Evolutionary conservation across 805 yeast genomes (phyloP), one percentile per base, ranked within the genome.

Genomic region (Grigorovia jiainica): DNA sequence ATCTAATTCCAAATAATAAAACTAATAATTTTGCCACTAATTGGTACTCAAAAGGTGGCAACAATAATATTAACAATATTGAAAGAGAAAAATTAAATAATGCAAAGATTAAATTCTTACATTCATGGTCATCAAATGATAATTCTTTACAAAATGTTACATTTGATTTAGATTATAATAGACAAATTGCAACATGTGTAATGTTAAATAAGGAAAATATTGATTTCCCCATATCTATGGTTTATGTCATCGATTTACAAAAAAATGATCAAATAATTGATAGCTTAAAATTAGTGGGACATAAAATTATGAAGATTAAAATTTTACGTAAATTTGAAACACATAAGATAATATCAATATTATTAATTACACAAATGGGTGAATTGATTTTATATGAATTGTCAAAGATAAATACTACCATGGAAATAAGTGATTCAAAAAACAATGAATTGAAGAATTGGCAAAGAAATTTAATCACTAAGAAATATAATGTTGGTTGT

Each of bases 331-430:
- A 49, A 18, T 36, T 36, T 13, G 39, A 36, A 15, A 38, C 19
- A 3, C 36, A 39, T 19, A 24, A 46, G 13, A 41, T 53, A 5
- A 40, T 49, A 1, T 44, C 59, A 3, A 45, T 50, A 3, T 21
- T 55, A 15, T 40, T 54, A 17, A 44, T 53, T 2, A 44, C 59
- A 1, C 43, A 41, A 27, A 48, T 47, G 16, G 61, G 61, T 7
- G 53, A 53, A 43, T 46, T 49, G 5, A 49, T 52, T 16, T 43
- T 54, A 11, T 49, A 52, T 33, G 61, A 57, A 38, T 44, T 55
- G 15, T 31, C 52, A 34, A 36, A 39, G 4, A n/a, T n/a, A n/a
- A n/a, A n/a, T n/a, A n/a, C n/a, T n/a, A n/a, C n/a, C n/a, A n/a
- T n/a, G n/a, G n/a, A n/a, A n/a, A n/a, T n/a, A n/a, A n/a, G n/a